Evolutionary conservation across 225 moss, liverwort and hornwort genomes (phyloP).

Genomic region (Takakia lepidozioides): DNA sequence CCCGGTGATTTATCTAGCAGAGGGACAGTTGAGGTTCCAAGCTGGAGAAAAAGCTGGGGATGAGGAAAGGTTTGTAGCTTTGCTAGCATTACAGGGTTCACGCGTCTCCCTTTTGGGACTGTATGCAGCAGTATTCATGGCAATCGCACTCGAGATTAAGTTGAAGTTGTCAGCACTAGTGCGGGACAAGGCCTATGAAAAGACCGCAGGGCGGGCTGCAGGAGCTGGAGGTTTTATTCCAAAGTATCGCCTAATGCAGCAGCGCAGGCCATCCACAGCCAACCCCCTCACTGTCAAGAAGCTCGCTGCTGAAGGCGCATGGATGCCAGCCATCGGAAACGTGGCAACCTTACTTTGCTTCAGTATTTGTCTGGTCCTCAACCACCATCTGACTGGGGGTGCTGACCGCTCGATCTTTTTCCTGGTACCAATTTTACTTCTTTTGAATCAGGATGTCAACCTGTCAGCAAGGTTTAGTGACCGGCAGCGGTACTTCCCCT

Average conservation of each 20-base stretch:
- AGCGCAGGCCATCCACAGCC: slow-evolving; percentile 59
- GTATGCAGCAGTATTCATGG: slow-evolving; percentile 87
- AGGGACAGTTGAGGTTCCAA: slow-evolving; percentile 46
- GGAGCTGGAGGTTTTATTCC: slow-evolving; percentile 33
- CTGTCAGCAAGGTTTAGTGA: slow-evolving; percentile 76
- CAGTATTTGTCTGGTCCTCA: slow-evolving; percentile 66
- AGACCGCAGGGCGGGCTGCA: slow-evolving; percentile 18
- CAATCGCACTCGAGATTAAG: slow-evolving; percentile 83
- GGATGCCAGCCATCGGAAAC: slow-evolving; percentile 96
- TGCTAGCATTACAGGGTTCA: slow-evolving; percentile 89
- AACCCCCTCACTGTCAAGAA: slow-evolving; percentile 81
- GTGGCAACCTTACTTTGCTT: slow-evolving; percentile 75
- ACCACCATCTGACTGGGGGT: slow-evolving; percentile 84
- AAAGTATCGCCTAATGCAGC: slow-evolving; percentile 68
- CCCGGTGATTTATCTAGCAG: slow-evolving; percentile 69
- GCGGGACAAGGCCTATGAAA: slow-evolving; percentile 64
- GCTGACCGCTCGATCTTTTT: slow-evolving; percentile 75
- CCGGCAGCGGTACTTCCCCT: slow-evolving; percentile 88
- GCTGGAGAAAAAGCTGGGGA: slow-evolving; percentile 52
- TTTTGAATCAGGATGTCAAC: slow-evolving; percentile 89
- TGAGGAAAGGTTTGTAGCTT: slow-evolving; percentile 68
- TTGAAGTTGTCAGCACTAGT: slow-evolving; percentile 76
- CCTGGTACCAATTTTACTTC: slow-evolving; percentile 79
- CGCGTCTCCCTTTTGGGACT: slow-evolving; percentile 74
- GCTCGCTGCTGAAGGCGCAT: slow-evolving; percentile 88